phyloP scores from a whole-genome alignment of 2,329 filamentous ascomycete species.

The Talaromyces sp. region DNA sequence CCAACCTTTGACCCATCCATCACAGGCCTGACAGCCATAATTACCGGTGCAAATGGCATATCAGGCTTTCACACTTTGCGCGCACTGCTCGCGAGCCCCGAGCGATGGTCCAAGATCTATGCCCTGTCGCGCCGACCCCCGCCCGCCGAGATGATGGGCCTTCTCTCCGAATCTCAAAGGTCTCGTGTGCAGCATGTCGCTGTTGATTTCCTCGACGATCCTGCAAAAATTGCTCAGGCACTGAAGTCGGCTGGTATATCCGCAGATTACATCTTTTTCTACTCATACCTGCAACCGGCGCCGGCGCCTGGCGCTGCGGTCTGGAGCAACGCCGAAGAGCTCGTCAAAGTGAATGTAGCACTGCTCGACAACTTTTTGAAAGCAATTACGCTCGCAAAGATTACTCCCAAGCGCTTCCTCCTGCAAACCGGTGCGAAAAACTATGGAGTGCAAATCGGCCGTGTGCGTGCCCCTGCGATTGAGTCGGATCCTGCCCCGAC shows the following conservation, averaged over 20 bases:
- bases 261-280: slow-evolving; percentile 50
- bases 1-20: slow-evolving; percentile 40
- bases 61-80: slow-evolving; percentile 50
- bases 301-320: slow-evolving; percentile 41
- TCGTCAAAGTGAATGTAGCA: slow-evolving; percentile 43
- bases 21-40: slow-evolving; percentile 46
- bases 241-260: slow-evolving; percentile 19
- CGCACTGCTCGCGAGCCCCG: slow-evolving; percentile 41
- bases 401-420: slow-evolving; percentile 45
- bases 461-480: slow-evolving; percentile 18
- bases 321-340: slow-evolving; percentile 49
- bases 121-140: slow-evolving; percentile 45
- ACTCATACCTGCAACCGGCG: slow-evolving; percentile 48
- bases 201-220: slow-evolving; percentile 28
- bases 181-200: slow-evolving; percentile 30
- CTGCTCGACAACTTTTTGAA: slow-evolving; percentile 49
- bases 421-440: slow-evolving; percentile 36
- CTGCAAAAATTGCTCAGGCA: slow-evolving; percentile 23
- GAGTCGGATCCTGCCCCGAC: slow-evolving; percentile 20
- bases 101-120: slow-evolving; percentile 51
- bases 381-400: slow-evolving; percentile 39
- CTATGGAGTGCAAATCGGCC: slow-evolving; percentile 21
- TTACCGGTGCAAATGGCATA: slow-evolving; percentile 53
- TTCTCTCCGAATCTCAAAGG: slow-evolving; percentile 29
- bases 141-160: slow-evolving; percentile 20